These are phyloP conservation scores for Glycine soja DNA, from an alignment of 306 rosid species.

Conservation along the genomic window DNA sequence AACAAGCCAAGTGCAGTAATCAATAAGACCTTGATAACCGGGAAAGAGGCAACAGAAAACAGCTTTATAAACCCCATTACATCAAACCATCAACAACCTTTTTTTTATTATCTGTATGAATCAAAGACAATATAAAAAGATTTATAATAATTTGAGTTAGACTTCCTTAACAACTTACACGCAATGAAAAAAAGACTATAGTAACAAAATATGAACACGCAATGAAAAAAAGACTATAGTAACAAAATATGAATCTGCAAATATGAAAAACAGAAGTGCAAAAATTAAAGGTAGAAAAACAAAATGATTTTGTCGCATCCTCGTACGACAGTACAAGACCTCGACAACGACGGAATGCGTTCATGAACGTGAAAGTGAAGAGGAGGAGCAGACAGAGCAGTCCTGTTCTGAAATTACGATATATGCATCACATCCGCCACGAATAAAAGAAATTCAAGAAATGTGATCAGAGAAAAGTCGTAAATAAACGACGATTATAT, in stretches of 20 bases:
- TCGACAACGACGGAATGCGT: background rate
- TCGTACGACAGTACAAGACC: background rate
- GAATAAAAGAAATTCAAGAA: background rate
- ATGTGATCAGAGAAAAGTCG: background rate
- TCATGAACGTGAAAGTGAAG: constrained; percentile 4
- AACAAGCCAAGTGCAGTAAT: constrained; percentile 58
- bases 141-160: no score
- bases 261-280: background rate
- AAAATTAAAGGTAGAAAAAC: background rate
- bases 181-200: background rate
- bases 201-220: background rate
- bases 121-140: no score
- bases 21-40: constrained; percentile 54
- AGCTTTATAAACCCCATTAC: constrained; percentile 57
- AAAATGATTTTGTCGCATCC: background rate
- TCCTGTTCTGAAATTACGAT: background rate
- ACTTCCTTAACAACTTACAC: constrained; percentile 16
- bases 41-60: constrained; percentile 54
- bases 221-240: background rate
- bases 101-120: no score
- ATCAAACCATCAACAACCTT: constrained; percentile 23
- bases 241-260: background rate
- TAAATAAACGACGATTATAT: background rate
- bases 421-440: background rate
- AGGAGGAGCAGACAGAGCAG: background rate